phyloP scores from a whole-genome alignment of 2,329 filamentous ascomycete genomes.

The Acarospora socialis region DNA sequence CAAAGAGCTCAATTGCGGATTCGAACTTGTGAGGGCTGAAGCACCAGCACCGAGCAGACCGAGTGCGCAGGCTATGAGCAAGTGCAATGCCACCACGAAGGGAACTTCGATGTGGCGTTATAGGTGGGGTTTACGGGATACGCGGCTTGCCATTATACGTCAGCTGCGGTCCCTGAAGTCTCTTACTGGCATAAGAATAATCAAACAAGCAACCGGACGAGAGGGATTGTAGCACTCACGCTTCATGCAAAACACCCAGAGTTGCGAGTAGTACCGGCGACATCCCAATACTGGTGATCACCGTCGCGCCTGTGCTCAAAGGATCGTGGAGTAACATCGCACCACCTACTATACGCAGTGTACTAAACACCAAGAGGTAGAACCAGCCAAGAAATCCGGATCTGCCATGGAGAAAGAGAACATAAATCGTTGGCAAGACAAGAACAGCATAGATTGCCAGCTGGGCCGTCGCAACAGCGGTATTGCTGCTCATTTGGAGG shows the following conservation, averaged over 20 bases:
- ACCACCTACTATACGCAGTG: conserved; percentile 24
- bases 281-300: conserved; percentile 27
- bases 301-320: conserved; percentile 18
- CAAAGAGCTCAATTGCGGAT: not conserved
- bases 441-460: conserved; percentile 24
- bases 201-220: conserved; percentile 11
- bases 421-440: conserved; percentile 19
- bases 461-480: conserved; percentile 8
- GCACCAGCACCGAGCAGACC: conserved; percentile 1
- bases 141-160: conserved; percentile 10
- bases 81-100: not conserved
- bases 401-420: conserved; percentile 23
- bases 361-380: conserved; percentile 26
- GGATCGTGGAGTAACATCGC: conserved; percentile 18
- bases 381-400: conserved; percentile 26
- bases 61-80: conserved; percentile 2
- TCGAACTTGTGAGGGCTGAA: not conserved
- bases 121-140: conserved; percentile 8
- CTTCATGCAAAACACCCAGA: conserved; percentile 24
- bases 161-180: too few relatives aligned
- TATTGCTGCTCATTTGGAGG: conserved; percentile 4
- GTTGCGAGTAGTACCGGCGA: conserved; percentile 23
- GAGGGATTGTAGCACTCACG: conserved; percentile 16
- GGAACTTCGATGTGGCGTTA: conserved; percentile 8
- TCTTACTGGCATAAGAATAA: too few relatives aligned